Evolutionary conservation across 2,329 filamentous ascomycete genomes (phyloP).

Genomic region (Claviceps sp.): DNA sequence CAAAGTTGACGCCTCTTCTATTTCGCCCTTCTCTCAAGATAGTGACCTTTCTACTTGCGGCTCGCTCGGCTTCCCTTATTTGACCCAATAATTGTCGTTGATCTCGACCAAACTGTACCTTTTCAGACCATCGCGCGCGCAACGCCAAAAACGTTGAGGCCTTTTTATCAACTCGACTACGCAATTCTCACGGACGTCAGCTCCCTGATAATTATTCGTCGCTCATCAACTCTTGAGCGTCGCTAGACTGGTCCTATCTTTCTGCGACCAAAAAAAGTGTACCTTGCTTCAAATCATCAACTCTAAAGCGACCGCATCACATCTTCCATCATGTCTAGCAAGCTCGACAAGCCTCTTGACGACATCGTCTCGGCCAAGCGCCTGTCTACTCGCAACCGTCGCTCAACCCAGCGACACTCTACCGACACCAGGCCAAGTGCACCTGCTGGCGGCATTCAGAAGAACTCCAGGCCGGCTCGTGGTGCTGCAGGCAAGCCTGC

Average conservation of each 20-base stretch:
- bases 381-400: conserved; percentile 38
- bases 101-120: conserved; percentile 2
- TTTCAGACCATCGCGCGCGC: not conserved
- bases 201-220: not conserved
- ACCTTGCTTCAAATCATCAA: not conserved
- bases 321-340: conserved; percentile 63
- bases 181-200: not conserved
- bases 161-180: not conserved
- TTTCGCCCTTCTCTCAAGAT: not conserved
- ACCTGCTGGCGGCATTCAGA: conserved; percentile 77
- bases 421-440: conserved; percentile 44
- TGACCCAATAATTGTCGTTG: not conserved
- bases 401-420: conserved; percentile 35
- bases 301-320: conserved; percentile 9
- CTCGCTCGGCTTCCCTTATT: not conserved
- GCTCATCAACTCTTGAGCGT: not conserved
- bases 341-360: conserved; percentile 93
- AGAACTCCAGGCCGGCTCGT: conserved; percentile 53
- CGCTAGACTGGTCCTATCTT: not conserved
- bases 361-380: conserved; percentile 80
- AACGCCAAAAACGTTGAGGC: not conserved
- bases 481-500: conserved; percentile 44
- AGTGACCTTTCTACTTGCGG: not conserved
- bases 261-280: not conserved
- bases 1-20: not conserved